Evolutionary conservation across 805 yeast species (phyloP).

Genomic region (Metschnikowia anglica): DNA sequence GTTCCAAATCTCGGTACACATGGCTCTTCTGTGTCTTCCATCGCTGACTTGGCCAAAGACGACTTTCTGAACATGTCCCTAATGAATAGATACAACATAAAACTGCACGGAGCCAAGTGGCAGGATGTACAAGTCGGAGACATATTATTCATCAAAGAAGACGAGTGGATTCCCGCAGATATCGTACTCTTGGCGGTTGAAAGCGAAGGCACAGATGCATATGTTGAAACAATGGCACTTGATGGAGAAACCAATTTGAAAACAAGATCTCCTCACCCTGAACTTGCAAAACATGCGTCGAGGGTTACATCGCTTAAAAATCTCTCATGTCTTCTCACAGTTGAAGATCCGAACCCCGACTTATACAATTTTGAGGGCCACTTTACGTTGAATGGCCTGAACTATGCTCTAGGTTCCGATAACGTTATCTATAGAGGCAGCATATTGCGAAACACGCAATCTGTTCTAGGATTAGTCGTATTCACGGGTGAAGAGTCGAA

Average conservation of each 20-base stretch:
- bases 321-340: conserved; percentile 53
- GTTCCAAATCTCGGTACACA: conserved; percentile 10
- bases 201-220: conserved; percentile 58
- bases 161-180: conserved; percentile 97
- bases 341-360: conserved; percentile 92
- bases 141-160: conserved; percentile 64
- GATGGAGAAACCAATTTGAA: conserved; percentile 97
- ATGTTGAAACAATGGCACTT: conserved; percentile 92
- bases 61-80: conserved; percentile 13
- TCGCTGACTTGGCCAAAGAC: conserved; percentile 9
- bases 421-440: conserved; percentile 92
- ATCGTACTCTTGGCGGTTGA: conserved; percentile 67
- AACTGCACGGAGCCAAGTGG: conserved; percentile 53
- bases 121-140: conserved; percentile 85
- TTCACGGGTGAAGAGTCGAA: conserved; percentile 97
- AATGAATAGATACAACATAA: conserved; percentile 31
- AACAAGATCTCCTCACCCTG: conserved; percentile 64
- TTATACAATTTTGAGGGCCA: conserved; percentile 90
- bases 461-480: conserved; percentile 73
- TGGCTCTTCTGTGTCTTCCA: conserved; percentile 3
- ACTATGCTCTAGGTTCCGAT: conserved; percentile 67
- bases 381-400: conserved; percentile 39
- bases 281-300: conserved; percentile 51
- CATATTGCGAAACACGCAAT: conserved; percentile 77
- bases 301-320: conserved; percentile 51